phyloP scores from a whole-genome alignment of 1,284 basidiomycete genomes.

The Paramarasmius palmivorus region DNA sequence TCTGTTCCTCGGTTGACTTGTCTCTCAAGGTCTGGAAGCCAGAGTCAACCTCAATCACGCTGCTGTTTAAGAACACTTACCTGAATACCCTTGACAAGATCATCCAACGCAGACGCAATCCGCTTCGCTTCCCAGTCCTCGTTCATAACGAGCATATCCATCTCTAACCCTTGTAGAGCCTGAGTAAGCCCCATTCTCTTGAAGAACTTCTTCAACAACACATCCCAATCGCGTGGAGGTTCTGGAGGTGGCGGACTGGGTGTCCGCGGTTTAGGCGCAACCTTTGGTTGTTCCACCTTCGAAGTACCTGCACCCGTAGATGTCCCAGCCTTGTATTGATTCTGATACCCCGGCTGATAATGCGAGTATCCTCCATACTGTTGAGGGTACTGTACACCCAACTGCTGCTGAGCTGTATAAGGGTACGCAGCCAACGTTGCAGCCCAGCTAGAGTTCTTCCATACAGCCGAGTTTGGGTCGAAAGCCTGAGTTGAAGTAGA shows the following conservation, averaged over 20 bases:
- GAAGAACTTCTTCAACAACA: slow-evolving; percentile 55
- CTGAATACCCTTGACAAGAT: slow-evolving; percentile 50
- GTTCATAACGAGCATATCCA: slow-evolving; percentile 71
- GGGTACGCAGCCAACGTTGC: too few relatives aligned
- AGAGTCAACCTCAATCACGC: too few relatives aligned
- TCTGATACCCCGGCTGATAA: too few relatives aligned
- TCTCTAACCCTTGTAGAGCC: slow-evolving; percentile 62
- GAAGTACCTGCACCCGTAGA: neutral
- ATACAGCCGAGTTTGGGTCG: too few relatives aligned
- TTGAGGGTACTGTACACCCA: too few relatives aligned
- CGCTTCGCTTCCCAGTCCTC: slow-evolving; percentile 59
- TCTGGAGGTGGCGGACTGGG: slow-evolving; percentile 36
- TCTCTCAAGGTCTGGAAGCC: slow-evolving; percentile 4
- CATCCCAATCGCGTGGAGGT: slow-evolving; percentile 62
- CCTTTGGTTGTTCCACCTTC: neutral
- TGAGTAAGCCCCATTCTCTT: slow-evolving; percentile 57
- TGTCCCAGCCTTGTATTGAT: too few relatives aligned
- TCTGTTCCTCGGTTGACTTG: slow-evolving; percentile 14
- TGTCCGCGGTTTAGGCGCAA: slow-evolving; percentile 12
- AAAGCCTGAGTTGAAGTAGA: too few relatives aligned
- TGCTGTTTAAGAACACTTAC: too few relatives aligned
- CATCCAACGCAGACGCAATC: slow-evolving; percentile 54
- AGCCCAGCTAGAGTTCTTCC: too few relatives aligned
- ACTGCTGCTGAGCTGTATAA: too few relatives aligned
- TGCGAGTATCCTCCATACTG: too few relatives aligned